Conservation (phyloP, 768 basidiomycete species). For the Collybiopsis luxurians region DNA sequence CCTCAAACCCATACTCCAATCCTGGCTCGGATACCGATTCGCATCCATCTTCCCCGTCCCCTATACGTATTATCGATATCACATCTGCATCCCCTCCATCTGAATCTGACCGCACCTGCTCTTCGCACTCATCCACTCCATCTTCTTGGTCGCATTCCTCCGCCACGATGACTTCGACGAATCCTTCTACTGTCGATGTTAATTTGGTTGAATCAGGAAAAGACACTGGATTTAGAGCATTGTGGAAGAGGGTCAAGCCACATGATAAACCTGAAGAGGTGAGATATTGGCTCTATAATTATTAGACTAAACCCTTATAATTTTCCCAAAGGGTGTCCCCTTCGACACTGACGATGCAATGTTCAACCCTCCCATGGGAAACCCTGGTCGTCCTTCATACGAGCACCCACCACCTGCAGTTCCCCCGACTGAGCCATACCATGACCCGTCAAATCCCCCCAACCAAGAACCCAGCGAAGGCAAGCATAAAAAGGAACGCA, state of each 20-base stretch:
- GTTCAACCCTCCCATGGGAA: constrained; percentile 61
- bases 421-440: neutral
- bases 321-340: constrained; percentile 56
- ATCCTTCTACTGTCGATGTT: neutral
- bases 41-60: neutral
- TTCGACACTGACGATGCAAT: constrained; percentile 78
- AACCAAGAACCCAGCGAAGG: neutral
- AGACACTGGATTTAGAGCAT: constrained; percentile 58
- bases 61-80: neutral
- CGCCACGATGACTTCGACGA: neutral
- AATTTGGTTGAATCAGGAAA: constrained; percentile 17
- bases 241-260: constrained; percentile 83
- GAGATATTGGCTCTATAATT: constrained; percentile 12
- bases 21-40: neutral
- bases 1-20: neutral
- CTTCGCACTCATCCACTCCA: neutral
- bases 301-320: neutral
- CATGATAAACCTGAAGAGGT: constrained; percentile 80
- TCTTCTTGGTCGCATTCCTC: neutral
- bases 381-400: constrained; percentile 30
- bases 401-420: neutral
- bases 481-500: constrained; percentile 7
- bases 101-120: neutral
- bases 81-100: too few relatives aligned
- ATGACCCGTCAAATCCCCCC: neutral